Conservation (phyloP, 192 early-diverging fungal species). For the Geranomyces variabilis region DNA sequence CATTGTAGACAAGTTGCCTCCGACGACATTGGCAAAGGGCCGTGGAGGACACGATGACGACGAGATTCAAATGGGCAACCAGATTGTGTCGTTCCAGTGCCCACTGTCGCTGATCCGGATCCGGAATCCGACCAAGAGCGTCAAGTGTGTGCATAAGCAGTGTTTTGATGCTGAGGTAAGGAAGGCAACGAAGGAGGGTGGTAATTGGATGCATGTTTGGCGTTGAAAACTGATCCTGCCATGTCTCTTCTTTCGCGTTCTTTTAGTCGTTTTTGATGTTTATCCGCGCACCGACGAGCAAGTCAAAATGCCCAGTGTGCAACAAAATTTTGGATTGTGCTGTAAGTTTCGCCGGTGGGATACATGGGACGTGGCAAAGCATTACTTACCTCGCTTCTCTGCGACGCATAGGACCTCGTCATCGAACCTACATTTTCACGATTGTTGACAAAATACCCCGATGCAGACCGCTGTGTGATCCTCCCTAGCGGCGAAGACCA, state of each 20-base stretch:
- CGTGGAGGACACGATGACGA: conserved; percentile 10
- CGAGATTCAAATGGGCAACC: conserved; percentile 40
- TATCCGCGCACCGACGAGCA: conserved; percentile 8
- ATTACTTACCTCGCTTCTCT: too few species aligned
- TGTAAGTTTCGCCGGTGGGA: too few species aligned
- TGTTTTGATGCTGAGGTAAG: conserved; percentile 44
- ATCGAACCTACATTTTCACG: conserved; percentile 27
- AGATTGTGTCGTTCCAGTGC: conserved; percentile 37
- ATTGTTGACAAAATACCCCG: conserved; percentile 39
- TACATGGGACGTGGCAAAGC: too few species aligned
- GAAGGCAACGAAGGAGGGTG: neutral
- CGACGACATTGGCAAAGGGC: neutral
- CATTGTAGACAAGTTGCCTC: neutral
- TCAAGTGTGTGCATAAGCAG: conserved; percentile 35
- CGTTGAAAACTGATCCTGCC: neutral
- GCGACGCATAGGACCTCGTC: conserved; percentile 23
- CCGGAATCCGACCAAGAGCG: conserved; percentile 29
- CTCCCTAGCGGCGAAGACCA: conserved; percentile 38
- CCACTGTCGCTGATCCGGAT: conserved; percentile 40
- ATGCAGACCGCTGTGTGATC: conserved; percentile 41
- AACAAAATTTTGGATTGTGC: neutral
- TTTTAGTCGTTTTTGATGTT: conserved; percentile 27
- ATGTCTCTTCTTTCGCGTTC: neutral
- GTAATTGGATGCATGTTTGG: neutral
- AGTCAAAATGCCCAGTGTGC: conserved; percentile 41